Base-by-base conservation (phyloP, 1,284 basidiomycete species). In the Fistulina hepatica region DNA sequence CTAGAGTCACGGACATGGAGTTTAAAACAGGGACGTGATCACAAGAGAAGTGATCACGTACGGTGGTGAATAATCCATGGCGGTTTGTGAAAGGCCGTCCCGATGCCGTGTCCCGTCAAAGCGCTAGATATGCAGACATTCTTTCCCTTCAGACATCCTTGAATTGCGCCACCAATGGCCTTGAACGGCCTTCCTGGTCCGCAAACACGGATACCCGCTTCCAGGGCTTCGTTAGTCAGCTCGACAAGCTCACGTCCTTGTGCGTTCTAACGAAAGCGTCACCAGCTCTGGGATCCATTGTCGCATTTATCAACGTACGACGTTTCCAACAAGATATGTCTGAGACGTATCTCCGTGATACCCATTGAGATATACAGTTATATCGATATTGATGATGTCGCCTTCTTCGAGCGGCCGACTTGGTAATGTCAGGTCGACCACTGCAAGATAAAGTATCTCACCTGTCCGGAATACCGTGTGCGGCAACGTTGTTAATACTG, bases 391-490 rank as follows among this genome's bases (percentile, higher is more conserved):
- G 48, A 93, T 63, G 32, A 92, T 82, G 50, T 93, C 89, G 2
- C 81, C 80, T 35, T 83, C 65, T 53, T 80, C 69, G 3, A 92
- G 67, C 0, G 73, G 74, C n/a, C 85, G 82, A 41, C 86, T 90
- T 40, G 20, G 13, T 11, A 20, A 21, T 12, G 22, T 25, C 35
- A 36, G 23, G 37, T 32, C 34, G 24, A 13, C 15, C 28, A 31
- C 5, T n/a, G 28, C 11, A 31, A 11, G 25, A 36, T 5, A 37
- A 25, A 40, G 20, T 9, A 9, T 56, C 72, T 44, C 46, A 86
- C 85, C 78, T 69, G 59, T 90, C 83, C n/a, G 88, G 86, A 43
- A 90, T 86, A 0, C 90, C 89, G 54, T 93, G 89, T 25, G 71
- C 73, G 33, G 88, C 69, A 33, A 90, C 64, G 48, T 95, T 95